Evolutionary conservation across 257 asterid species (phyloP), one percentile per base, ranked within the genome.

Genomic region (Salvia splendens): DNA sequence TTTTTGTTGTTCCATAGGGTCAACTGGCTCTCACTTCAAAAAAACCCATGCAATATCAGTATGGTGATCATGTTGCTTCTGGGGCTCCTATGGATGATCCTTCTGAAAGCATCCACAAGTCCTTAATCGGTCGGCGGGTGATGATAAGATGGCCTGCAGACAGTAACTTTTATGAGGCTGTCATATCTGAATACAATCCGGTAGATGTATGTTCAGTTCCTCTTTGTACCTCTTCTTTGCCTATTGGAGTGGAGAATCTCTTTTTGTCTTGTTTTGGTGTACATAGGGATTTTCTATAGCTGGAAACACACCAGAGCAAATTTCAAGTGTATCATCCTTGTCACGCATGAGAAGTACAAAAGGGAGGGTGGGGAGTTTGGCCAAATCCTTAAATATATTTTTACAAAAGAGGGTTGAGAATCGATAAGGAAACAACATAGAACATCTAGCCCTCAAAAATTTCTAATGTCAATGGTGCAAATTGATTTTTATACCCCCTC

Each of bases 101-200:
- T 75, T 77, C 84, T 47, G 95, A 82, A 77, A 78, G 86, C 79
- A 68, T 79, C 46, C 75, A 71, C 9, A 88, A 84, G 64, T 75
- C 97, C 6, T 74, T 91, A 55, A 68, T 91, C 51, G 99, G 99
- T 72, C 81, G 95, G 80, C 89, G 85, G 73, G 99, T 94, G 83
- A 94, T 94, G 99, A 91, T 83, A 57, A 84, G 95, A 82, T 91
- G 92, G 95, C 96, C 96, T 30, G 92, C 72, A 5, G 97, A 91
- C 89, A 81, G 79, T 75, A 94, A 91, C 77, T 94, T 94, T 75
- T 91, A 87, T 52, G 97, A 91, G 86, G 99, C 99, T 69, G 64
- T 85, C 73, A 85, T 94, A 77, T 79, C 81, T 65, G 87, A 88
- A 57, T 91, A 85, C 78, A 83, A 89, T 64, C 85, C 92, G 32